Evolutionary conservation across 2,329 filamentous ascomycete species (phyloP).

Genomic region (Pestalotiopsis sp.): DNA sequence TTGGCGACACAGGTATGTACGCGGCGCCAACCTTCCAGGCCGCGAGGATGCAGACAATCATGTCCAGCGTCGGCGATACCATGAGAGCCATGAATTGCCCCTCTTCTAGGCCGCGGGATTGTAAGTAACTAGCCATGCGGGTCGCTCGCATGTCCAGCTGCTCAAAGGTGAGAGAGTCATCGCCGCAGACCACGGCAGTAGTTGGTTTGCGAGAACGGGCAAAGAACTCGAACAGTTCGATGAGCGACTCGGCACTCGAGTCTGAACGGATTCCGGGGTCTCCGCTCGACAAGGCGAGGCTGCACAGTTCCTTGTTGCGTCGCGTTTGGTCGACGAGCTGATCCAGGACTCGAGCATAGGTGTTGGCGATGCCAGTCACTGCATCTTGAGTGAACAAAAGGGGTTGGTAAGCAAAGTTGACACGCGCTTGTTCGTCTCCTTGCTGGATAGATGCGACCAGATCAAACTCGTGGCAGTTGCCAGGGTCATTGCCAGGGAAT

Average conservation of each 20-base stretch:
- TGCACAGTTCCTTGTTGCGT: neutral
- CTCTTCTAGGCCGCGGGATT: neutral
- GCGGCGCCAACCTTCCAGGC: neutral
- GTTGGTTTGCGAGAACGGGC: neutral
- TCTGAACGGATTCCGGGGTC: neutral
- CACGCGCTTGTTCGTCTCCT: neutral
- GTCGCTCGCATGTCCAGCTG: neutral
- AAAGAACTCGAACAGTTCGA: neutral
- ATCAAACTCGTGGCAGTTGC: neutral
- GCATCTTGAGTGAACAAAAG: neutral
- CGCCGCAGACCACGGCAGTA: neutral
- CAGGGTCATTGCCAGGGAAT: neutral
- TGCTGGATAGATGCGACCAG: neutral
- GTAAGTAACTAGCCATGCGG: neutral
- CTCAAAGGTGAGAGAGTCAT: neutral
- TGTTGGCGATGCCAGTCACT: neutral
- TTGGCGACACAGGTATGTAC: neutral
- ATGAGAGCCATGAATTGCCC: neutral
- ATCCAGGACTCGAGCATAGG: neutral
- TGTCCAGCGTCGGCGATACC: neutral
- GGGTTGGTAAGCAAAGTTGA: neutral
- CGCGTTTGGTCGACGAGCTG: neutral
- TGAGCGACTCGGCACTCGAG: neutral
- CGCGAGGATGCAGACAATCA: neutral
- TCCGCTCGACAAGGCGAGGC: neutral